Percentiles rank a stretch among this genome's conserved stretches.
Evolutionary conservation across 371 early-diverging fungal genomes (phyloP).

Genomic region (Mucor velutinosus): DNA sequence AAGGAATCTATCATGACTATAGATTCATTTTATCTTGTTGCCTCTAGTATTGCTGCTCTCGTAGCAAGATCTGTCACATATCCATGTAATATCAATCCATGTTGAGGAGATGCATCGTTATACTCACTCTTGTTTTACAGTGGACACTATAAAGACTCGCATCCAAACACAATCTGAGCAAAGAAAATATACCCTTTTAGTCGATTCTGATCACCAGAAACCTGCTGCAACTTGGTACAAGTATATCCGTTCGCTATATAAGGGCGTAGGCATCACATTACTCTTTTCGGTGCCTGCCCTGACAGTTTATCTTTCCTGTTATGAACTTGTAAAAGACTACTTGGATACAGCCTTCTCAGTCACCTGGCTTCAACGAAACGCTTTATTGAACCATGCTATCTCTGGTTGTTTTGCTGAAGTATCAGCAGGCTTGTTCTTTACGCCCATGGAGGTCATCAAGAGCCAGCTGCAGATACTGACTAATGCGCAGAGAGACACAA

Average conservation of each 20-base stretch:
- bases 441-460: constrained; percentile 85
- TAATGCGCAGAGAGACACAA: not conserved
- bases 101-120: not conserved
- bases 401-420: constrained; percentile 55
- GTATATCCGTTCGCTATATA: constrained; percentile 35
- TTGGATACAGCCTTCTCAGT: constrained; percentile 7
- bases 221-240: not conserved
- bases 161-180: constrained; percentile 44
- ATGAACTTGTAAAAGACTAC: constrained; percentile 58
- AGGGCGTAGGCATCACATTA: constrained; percentile 70
- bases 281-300: constrained; percentile 70
- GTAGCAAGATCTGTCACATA: constrained; percentile 59
- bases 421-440: constrained; percentile 60
- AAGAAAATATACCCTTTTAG: constrained; percentile 16
- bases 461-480: constrained; percentile 59
- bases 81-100: constrained; percentile 32
- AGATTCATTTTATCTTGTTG: constrained; percentile 36
- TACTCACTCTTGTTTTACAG: constrained; percentile 11
- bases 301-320: constrained; percentile 66
- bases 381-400: constrained; percentile 33
- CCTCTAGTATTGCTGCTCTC: constrained; percentile 50
- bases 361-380: not conserved
- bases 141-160: constrained; percentile 72
- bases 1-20: constrained; percentile 12
- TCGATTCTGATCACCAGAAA: not conserved